phyloP scores from a whole-genome alignment of 2,329 filamentous ascomycete genomes.

The Claviceps humidiphila region DNA sequence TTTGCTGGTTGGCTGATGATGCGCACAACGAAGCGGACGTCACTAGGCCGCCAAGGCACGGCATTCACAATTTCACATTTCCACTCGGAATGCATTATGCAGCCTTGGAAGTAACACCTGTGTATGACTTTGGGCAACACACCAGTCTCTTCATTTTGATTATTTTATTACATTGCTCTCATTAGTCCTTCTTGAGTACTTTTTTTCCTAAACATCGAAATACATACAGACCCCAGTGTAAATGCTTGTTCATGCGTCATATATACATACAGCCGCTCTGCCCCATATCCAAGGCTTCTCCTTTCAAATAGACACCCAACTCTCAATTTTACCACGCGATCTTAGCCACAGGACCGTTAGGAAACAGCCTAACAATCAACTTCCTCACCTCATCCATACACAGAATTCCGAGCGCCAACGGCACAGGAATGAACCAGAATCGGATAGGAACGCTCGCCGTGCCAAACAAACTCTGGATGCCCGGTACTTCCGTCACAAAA shows the following conservation, averaged over 20 bases:
- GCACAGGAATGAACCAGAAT: conserved; percentile 38
- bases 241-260: not conserved
- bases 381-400: conserved; percentile 40
- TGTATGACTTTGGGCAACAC: too few relatives aligned
- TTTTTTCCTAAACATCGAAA: too few relatives aligned
- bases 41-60: too few relatives aligned
- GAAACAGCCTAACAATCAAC: conserved; percentile 31
- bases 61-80: too few relatives aligned
- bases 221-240: too few relatives aligned
- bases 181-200: too few relatives aligned
- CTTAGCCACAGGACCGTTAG: conserved; percentile 29
- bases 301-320: not conserved
- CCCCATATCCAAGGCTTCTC: not conserved
- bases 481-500: conserved; percentile 38
- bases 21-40: too few relatives aligned
- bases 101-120: too few relatives aligned
- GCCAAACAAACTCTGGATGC: conserved; percentile 33
- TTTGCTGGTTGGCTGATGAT: too few relatives aligned
- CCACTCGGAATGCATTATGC: too few relatives aligned
- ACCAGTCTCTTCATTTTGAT: too few relatives aligned
- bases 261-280: not conserved
- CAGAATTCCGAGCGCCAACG: conserved; percentile 35
- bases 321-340: conserved; percentile 31
- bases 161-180: too few relatives aligned
- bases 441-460: conserved; percentile 37